A percentile compares a stretch with the other conserved stretches of the same genome.
phyloP scores from a whole-genome alignment of 2,329 filamentous ascomycete species.

The Aspergillus novoparasiticus region DNA sequence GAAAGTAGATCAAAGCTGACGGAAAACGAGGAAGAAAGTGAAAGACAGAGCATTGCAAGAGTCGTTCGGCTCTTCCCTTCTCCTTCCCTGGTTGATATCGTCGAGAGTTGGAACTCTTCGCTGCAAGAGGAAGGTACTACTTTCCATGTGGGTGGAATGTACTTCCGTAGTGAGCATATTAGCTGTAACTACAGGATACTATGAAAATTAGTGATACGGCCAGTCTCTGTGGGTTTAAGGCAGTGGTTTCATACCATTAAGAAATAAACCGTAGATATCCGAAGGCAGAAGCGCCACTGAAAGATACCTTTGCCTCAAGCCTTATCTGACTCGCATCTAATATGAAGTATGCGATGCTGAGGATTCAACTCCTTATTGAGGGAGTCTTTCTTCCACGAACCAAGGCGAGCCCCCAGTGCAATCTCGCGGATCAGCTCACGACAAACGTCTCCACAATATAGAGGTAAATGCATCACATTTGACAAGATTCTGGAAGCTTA shows the following conservation, averaged over 20 bases:
- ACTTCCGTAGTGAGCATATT: not conserved
- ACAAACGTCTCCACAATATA: not conserved
- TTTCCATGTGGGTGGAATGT: not conserved
- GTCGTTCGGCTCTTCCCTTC: not conserved
- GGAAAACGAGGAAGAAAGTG: too few species aligned
- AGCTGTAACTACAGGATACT: not conserved
- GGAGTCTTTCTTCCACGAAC: slow-evolving; percentile 56
- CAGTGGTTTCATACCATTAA: not conserved
- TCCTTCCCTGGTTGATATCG: not conserved
- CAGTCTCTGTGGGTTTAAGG: not conserved
- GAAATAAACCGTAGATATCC: too few species aligned
- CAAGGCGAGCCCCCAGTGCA: slow-evolving; percentile 47
- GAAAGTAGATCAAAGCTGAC: not conserved
- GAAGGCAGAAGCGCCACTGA: slow-evolving; percentile 36
- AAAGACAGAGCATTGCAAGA: not conserved
- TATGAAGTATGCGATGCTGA: slow-evolving; percentile 56
- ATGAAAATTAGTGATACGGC: not conserved
- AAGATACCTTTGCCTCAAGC: slow-evolving; percentile 54
- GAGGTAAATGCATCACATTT: not conserved
- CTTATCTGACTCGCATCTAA: slow-evolving; percentile 44
- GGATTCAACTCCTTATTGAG: slow-evolving; percentile 61
- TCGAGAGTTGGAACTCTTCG: not conserved
- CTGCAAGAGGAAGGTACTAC: not conserved
- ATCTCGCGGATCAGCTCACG: not conserved
- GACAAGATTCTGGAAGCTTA: too few species aligned